Base-by-base conservation (phyloP, 306 rosid genomes). In the Ormosia semicastrata region DNA sequence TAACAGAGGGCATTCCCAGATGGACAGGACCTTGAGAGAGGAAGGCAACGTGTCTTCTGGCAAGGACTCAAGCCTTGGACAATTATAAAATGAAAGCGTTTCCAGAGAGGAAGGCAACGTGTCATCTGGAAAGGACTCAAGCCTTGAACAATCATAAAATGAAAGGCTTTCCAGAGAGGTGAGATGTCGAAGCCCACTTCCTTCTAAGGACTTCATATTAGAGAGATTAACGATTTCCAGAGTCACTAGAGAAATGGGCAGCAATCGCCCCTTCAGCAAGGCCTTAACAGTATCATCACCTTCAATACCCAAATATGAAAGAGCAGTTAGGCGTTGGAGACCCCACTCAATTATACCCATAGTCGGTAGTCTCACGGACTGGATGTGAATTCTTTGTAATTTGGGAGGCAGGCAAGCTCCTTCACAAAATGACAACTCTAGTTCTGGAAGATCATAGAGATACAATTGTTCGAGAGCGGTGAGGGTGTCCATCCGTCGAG, bases 201-300 rank as follows among this genome's bases (percentile, higher is more conserved):
- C 46, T 12, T 32, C 10, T 9, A 60, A 41, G 59, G 10, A 59
- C 32, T 59, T 76, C 67, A 5, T 43, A 41, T 29, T 4, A 43
- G 71, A 4, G 30, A 75, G 58, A 75, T 8, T 1, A 4, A 7
- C 0, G 6, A 74, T 57, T 8, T 4, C 0, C 9, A 57, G 57
- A 39, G 7, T 12, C 41, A 74, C 41, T 3, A 74, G 68, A 33
- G 71, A 75, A 32, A 37, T 36, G 53, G 17, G 57, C 68, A 74
- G 15, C 69, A 74, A 7, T n/a, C 6, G 14, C 57, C 41, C 57
- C 24, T 74, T 58, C 43, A 41, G 8, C 29, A 75, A 40, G 54
- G 67, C 29, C 1, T 41, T 43, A 41, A 75, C 69, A 39, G 12
- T 24, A 24, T 24, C 14, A 58, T 75, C 69, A 13, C 69, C 14